Base-by-base conservation (phyloP, 139 green algal species). In the Mesotaenium endlicherianum region DNA sequence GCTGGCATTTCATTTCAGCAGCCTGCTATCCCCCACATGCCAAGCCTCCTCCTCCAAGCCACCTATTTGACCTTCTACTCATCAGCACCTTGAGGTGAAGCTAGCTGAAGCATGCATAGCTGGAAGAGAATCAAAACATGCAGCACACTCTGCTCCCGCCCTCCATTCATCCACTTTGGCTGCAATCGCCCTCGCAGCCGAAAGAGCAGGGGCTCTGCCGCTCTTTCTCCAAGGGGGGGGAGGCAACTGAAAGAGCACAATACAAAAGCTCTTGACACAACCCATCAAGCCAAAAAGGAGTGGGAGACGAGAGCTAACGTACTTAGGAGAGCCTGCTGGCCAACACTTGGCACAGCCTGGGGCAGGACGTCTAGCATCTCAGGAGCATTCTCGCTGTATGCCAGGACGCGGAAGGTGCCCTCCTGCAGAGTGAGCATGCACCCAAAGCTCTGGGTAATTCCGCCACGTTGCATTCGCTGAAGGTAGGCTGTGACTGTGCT, bases 381-480 rank as follows among this genome's bases (percentile, higher is more conserved):
- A 30, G 58, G 30, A 0, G 81, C 72, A 53, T 87, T 87, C 47
- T 87, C 81, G n/a, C 72, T 87, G 72, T 64, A 85, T 17, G 81
- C 81, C 16, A 87, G n/a, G 42, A 87, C 55, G 34, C 47, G 44
- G 44, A 87, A 87, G 20, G 50, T 84, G 20, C 43, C 81, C 57
- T 87, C 81, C 45, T 87, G 75, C 45, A 87, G 75, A 36, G 55
- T 11, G 14, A 87, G 42, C 81, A 87, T 83, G 55, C 81, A 87
- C 6, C 81, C 81, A 42, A 87, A 87, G 17, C 38, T 44, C 74
- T 87, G 81, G 34, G 58, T 64, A 17, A 85, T 77, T 1, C 81
- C 81, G 26, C 81, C 81, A 17, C 81, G 58, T 53, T 87, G 81
- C 81, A 87, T 87, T 5, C 75, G 75, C 81, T 87, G 81, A 6